Evolutionary conservation across 1,139 yeast species (phyloP), one percentile per base, ranked within the genome.

Genomic region (Suhomyces wounanorum): DNA sequence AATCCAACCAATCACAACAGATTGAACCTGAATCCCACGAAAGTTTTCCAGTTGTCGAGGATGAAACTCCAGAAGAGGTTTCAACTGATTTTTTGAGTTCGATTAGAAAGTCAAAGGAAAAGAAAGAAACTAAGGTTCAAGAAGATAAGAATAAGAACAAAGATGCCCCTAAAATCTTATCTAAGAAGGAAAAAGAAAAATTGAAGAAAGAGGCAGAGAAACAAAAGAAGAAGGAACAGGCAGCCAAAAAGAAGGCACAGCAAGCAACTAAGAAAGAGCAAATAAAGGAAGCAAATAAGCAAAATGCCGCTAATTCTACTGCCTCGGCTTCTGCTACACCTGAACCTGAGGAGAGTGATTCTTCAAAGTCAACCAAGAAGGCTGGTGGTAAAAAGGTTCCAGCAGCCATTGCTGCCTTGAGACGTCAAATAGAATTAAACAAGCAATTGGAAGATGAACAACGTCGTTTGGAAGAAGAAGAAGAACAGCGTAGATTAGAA

Each of bases 171-270:
- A 81, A 84, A 58, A 75, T 92, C 63, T 89, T 94, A 72, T 84
- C 96, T 53, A 95, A 94, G 80, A 95, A 95, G 75, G 99, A 94
- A 68, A 95, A 94, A 79, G 99, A 94, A 73, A 88, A 84, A 72
- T 96, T 94, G 69, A 94, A 92, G 87, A 95, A 94, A 72, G 99
- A 94, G 74, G 89, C 89, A 58, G 99, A 94, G 70, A 95, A 94
- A 79, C 90, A 87, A 62, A 82, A 85, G 72, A 94, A 94, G 87
- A 91, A 90, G 75, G 96, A 90, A 60, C 83, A 84, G 57, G 96
- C 97, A 38, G 88, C 87, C 51, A 87, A 84, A 72, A 92, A 91
- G 82, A 92, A 90, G 70, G 73, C 69, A 17, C 80, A 75, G 56
- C 81, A 76, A 58, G 88, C 89, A 28, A 78, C 75, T 56, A 83